Evolutionary conservation across 768 basidiomycete species (phyloP).

Genomic region (Tulasnella sp.): DNA sequence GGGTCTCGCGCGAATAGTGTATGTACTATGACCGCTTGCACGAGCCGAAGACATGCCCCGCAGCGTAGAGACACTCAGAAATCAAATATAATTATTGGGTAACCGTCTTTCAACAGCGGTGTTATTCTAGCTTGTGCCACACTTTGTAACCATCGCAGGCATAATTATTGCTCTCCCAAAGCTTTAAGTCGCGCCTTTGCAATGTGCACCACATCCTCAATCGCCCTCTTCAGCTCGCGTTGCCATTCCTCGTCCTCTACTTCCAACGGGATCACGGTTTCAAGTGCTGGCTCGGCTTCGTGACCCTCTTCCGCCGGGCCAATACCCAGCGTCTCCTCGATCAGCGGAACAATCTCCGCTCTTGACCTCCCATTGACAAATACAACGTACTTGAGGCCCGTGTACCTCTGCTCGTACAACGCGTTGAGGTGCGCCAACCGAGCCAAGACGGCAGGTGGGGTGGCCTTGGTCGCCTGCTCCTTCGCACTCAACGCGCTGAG

Average conservation of each 20-base stretch:
- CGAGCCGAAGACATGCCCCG: neutral
- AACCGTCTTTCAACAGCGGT: too few relatives aligned
- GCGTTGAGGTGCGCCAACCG: conserved; percentile 68
- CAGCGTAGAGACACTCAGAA: neutral
- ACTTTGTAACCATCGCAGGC: too few relatives aligned
- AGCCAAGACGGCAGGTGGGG: conserved; percentile 64
- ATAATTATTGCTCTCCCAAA: conserved; percentile 27
- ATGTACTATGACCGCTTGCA: neutral
- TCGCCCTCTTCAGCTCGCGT: conserved; percentile 60
- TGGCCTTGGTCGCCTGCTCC: conserved; percentile 58
- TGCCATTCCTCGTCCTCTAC: conserved; percentile 47
- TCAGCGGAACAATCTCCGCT: conserved; percentile 62
- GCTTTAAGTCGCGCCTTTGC: conserved; percentile 58
- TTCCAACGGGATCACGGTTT: conserved; percentile 35
- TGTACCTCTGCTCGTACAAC: conserved; percentile 65
- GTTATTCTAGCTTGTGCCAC: too few relatives aligned
- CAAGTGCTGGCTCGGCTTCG: conserved; percentile 31
- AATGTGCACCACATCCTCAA: conserved; percentile 65
- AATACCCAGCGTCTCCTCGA: conserved; percentile 58
- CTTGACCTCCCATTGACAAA: conserved; percentile 83
- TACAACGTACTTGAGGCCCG: conserved; percentile 78
- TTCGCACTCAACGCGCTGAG: conserved; percentile 67
- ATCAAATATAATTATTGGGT: neutral
- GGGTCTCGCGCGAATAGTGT: neutral
- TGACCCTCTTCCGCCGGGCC: conserved; percentile 30